These are phyloP conservation scores for Yamadazyma tumulicola DNA, from an alignment of 805 yeast genomes.

Conservation along the genomic window DNA sequence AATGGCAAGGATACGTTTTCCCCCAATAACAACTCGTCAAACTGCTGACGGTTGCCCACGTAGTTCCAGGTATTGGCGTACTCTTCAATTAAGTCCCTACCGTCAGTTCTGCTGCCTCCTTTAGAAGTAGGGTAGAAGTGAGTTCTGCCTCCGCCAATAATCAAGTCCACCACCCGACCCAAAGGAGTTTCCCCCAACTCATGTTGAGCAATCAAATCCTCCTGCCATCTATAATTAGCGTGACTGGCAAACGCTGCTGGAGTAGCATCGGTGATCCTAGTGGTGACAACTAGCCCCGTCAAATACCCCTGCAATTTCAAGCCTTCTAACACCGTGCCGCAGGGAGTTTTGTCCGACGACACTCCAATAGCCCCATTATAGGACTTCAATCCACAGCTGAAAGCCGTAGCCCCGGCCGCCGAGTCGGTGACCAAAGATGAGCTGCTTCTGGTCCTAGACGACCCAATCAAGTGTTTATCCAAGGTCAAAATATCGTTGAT, in stretches of 20 bases:
- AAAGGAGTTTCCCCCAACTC: conserved; percentile 74
- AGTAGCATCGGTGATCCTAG: conserved; percentile 89
- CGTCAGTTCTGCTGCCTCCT: conserved; percentile 70
- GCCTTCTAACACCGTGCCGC: conserved; percentile 87
- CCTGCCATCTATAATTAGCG: conserved; percentile 68
- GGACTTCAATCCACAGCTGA: conserved; percentile 75
- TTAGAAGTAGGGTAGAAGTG: conserved; percentile 61
- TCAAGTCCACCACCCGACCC: conserved; percentile 75
- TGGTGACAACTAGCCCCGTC: conserved; percentile 90
- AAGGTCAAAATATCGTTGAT: conserved; percentile 54
- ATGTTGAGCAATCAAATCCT: conserved; percentile 82
- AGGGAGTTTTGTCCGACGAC: conserved; percentile 59
- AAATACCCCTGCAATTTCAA: conserved; percentile 73
- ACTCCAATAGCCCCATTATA: conserved; percentile 91
- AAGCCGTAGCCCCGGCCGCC: conserved; percentile 96
- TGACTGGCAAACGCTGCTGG: conserved; percentile 88
- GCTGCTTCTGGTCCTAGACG: conserved; percentile 81
- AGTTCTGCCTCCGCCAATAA: conserved; percentile 89
- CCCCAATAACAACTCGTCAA: conserved; percentile 55
- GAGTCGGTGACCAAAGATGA: conserved; percentile 81
- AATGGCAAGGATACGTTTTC: conserved; percentile 67
- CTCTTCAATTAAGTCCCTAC: conserved; percentile 59
- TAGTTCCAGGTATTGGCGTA: conserved; percentile 56
- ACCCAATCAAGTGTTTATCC: conserved; percentile 73
- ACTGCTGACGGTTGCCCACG: conserved; percentile 54